Conservation (phyloP, 306 rosid species). For the Quercus engelmannii region DNA sequence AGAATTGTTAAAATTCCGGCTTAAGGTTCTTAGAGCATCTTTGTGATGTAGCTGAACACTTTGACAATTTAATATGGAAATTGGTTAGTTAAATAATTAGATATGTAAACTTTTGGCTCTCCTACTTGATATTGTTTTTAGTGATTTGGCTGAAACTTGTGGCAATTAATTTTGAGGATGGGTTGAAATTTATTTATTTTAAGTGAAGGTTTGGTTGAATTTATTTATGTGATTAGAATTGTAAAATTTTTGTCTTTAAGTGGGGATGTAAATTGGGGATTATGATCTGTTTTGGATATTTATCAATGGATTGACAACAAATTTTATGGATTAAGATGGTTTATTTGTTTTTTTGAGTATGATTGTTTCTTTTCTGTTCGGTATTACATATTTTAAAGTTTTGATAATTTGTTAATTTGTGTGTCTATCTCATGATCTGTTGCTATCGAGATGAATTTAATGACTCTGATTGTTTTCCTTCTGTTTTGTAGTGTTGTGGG, state of each 20-base stretch:
- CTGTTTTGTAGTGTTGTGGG: slow-evolving; percentile 69
- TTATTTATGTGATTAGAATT: no score
- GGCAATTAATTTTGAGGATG: no score
- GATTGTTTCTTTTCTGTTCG: neutral
- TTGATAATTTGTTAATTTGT: neutral
- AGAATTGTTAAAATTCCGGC: neutral
- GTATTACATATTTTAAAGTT: neutral
- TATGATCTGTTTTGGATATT: neutral
- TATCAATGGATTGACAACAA: neutral
- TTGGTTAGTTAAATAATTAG: no score
- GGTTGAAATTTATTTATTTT: no score
- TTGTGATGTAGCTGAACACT: no score
- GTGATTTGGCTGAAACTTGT: no score
- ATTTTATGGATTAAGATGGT: neutral
- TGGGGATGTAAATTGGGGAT: neutral
- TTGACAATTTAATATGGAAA: no score
- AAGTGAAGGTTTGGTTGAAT: no score
- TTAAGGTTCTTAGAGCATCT: no score
- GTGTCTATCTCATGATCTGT: neutral
- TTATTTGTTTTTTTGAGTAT: neutral
- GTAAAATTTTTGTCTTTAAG: neutral
- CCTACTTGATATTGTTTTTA: no score
- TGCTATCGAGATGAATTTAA: neutral
- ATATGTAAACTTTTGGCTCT: no score
- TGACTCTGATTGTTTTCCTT: neutral